A percentile compares a stretch with the other conserved stretches of the same genome.
phyloP scores from a whole-genome alignment of 2,329 filamentous ascomycete species.

The Claviceps lovelessii region DNA sequence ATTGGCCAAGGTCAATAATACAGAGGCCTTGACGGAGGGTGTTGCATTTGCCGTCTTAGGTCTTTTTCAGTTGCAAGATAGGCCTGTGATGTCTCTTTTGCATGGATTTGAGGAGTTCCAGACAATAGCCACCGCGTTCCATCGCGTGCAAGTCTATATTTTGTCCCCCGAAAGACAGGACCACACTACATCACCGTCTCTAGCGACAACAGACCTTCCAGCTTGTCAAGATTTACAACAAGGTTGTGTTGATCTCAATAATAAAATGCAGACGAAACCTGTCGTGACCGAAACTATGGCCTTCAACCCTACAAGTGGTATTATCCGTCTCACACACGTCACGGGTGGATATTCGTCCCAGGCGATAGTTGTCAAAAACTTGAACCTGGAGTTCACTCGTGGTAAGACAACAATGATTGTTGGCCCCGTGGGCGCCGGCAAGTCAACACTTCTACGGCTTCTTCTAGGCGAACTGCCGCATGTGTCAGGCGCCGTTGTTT shows the following conservation, averaged over 20 bases:
- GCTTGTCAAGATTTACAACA: background rate
- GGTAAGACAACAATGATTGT: slow-evolving; percentile 11
- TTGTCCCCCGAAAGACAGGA: slow-evolving; percentile 9
- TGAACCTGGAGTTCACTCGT: slow-evolving; percentile 6
- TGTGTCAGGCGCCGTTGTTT: slow-evolving; percentile 5
- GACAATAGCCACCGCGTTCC: slow-evolving; percentile 10
- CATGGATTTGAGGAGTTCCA: slow-evolving; percentile 10
- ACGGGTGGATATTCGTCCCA: slow-evolving; percentile 5
- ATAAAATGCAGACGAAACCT: background rate
- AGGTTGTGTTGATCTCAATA: background rate
- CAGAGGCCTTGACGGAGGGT: slow-evolving; percentile 9
- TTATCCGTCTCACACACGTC: slow-evolving; percentile 1
- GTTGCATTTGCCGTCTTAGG: slow-evolving; percentile 11
- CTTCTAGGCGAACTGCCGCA: slow-evolving; percentile 11
- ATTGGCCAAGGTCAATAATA: slow-evolving; percentile 5
- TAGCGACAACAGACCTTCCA: background rate
- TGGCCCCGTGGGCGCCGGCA: slow-evolving; percentile 13
- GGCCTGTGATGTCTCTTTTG: slow-evolving; percentile 9
- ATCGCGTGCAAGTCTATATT: slow-evolving; percentile 11
- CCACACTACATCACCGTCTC: background rate
- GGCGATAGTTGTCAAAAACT: slow-evolving; percentile 1
- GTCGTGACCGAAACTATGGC: background rate
- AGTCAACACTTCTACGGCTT: slow-evolving; percentile 12
- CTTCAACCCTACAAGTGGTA: background rate
- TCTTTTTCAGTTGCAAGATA: slow-evolving; percentile 10